Conservation (phyloP, 163 green algal genomes). For the Volvox carteri region DNA sequence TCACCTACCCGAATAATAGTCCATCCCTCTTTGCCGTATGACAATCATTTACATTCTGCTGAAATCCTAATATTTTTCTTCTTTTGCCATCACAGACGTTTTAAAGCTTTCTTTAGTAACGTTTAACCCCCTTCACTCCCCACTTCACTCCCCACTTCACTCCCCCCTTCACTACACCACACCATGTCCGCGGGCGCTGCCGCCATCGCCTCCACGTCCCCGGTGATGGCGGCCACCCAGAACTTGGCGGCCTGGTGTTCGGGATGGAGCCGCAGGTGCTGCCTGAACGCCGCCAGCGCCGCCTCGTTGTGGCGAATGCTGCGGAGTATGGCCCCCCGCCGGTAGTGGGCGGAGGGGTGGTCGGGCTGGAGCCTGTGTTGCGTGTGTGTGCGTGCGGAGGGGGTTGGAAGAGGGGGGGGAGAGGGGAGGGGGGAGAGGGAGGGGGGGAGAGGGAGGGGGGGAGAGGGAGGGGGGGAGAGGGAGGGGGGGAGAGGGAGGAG, state of each 20-base stretch:
- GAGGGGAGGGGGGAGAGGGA: background rate
- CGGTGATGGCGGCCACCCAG: constrained; percentile 60
- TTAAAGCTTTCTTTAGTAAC: background rate
- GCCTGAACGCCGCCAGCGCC: constrained; percentile 54
- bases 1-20: no score
- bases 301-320: constrained; percentile 47
- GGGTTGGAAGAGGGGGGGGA: background rate
- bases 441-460: background rate
- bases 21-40: no score
- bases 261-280: constrained; percentile 53
- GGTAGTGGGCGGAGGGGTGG: constrained; percentile 60
- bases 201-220: constrained; percentile 47
- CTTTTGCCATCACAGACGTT: background rate
- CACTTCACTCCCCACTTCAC: background rate
- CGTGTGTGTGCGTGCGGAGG: background rate
- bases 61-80: background rate
- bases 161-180: constrained; percentile 22
- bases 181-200: constrained; percentile 46
- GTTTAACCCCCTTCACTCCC: background rate
- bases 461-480: background rate
- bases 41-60: no score
- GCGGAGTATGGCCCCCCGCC: constrained; percentile 40
- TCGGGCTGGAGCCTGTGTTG: constrained; percentile 53
- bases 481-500: background rate
- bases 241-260: constrained; percentile 51